Evolutionary conservation across 805 yeast genomes (phyloP), one percentile per base, ranked within the genome.

Genomic region (Spathaspora girioi): DNA sequence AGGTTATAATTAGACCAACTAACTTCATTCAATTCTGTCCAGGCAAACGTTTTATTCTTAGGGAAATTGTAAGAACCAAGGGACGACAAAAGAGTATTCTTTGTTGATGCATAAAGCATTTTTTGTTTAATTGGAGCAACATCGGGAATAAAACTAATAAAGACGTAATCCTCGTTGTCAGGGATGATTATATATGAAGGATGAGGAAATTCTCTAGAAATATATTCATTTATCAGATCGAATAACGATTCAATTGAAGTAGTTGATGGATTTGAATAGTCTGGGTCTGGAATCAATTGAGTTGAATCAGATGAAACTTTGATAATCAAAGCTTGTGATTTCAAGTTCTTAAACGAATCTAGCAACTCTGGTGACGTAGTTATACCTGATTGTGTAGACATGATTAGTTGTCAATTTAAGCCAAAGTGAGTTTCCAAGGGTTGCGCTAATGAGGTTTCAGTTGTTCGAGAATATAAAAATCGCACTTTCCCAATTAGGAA

Each of bases 101-200:
- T 89, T 10, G 96, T 84, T 2, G 97, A 89, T 4, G 98, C 98
- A 66, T 92, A 94, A 46, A 94, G 75, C 97, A 94, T 94, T 66
- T 93, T 94, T 51, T 80, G 77, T 52, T 91, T 80, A 38, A 93
- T 92, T 2, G 85, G 83, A 8, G 97, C 88, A 47, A 68, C 67
- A 65, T 93, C 97, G 0, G 99, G 97, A 49, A 93, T 92, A 69
- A 78, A 92, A 18, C 94, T 83, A 45, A 91, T 79, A 59, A 93
- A 91, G 2, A 81, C 77, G 32, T 56, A 56, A 23, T 48, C 57
- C 27, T 47, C 54, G 5, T 55, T 48, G 14, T 47, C 54, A 11
- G 63, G 57, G 11, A 73, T 45, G 7, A 73, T 54, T n/a, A 67
- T 62, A 50, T 68, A 74, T 1, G 67, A 63, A 14, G 78, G 78